Base-by-base conservation (phyloP, 371 early-diverging fungal species). In the Gilbertella persicaria region DNA sequence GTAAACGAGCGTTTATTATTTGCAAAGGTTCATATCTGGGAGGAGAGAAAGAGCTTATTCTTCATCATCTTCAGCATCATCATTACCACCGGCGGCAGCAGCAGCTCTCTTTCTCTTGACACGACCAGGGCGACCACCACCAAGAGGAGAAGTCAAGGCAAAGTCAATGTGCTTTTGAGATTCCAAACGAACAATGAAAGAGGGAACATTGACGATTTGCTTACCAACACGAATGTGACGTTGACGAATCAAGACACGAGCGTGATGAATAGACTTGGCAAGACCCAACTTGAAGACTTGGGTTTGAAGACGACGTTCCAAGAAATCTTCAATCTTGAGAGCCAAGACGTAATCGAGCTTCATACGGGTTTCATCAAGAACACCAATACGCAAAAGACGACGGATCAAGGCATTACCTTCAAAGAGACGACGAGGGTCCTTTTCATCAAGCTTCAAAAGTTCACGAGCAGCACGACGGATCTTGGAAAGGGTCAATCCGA, bases 381-480 rank as follows among this genome's bases (percentile, higher is more conserved):
- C 94, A 82, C 99, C 99, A 55, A 93, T 92, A 76, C 97, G 95
- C 70, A 98, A 95, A 69, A 99, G 87, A 71, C 98, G 94, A 68
- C 98, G 90, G 71, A 99, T 96, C 56, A 99, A 86, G 53, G 99
- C 98, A 74, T 99, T 97, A 80, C 99, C 99, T 83, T 97, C 97
- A 69, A 98, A 98, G 56, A 99, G 91, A 83, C 99, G 98, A 62
- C 95, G 90, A 71, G 98, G 92, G 73, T 99, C 95, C 86, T 98
- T 95, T 71, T 92, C 92, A 55, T 95, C 96, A 60, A 97, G 84
- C 59, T 95, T 99, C 63, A 99, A 88, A 62, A 99, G 91, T 80
- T 97, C 98, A 94, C 98, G 96, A 70, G 99, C 99, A 70, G 99
- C 96, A 91, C 96, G 95, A 86, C 99, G 99, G 73, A 99, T 96